Conservation (phyloP, 2,329 filamentous ascomycete genomes). For the Apiospora pterosperma region DNA sequence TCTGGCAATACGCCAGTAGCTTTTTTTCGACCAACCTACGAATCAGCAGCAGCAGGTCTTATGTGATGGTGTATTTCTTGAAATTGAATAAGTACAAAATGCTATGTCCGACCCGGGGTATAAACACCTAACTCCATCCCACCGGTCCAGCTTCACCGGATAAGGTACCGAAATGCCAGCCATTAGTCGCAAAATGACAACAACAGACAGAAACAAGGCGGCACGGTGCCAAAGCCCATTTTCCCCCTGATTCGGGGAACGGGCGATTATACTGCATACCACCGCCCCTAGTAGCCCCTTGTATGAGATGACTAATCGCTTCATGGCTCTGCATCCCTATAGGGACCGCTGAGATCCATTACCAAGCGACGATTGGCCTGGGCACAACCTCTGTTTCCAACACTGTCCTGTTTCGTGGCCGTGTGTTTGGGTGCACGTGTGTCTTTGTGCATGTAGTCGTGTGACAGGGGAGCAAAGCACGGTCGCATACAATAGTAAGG, state of each 20-base stretch:
- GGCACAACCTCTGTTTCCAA: background rate
- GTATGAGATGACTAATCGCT: background rate
- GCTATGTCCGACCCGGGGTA: background rate
- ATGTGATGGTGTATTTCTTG: background rate
- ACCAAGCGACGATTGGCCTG: background rate
- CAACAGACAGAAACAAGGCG: background rate
- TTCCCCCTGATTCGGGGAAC: background rate
- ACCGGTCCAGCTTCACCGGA: background rate
- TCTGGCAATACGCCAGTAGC: background rate
- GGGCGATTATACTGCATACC: background rate
- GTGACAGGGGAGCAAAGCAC: background rate
- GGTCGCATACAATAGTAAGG: background rate
- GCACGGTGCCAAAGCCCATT: background rate
- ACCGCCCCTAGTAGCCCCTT: background rate
- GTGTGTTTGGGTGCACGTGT: too few species aligned
- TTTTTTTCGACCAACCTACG: background rate
- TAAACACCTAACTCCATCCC: constrained; percentile 1
- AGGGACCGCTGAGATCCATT: background rate
- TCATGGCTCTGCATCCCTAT: background rate
- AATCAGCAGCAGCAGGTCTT: background rate
- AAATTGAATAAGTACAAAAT: background rate
- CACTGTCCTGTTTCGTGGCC: background rate
- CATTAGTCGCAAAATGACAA: background rate
- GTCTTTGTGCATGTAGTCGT: background rate
- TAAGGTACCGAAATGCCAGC: background rate